Percentiles rank a stretch among this genome's conserved stretches.
These are phyloP conservation scores for Panicum hallii DNA, from an alignment of 202 grass and related monocot species.

Conservation along the genomic window DNA sequence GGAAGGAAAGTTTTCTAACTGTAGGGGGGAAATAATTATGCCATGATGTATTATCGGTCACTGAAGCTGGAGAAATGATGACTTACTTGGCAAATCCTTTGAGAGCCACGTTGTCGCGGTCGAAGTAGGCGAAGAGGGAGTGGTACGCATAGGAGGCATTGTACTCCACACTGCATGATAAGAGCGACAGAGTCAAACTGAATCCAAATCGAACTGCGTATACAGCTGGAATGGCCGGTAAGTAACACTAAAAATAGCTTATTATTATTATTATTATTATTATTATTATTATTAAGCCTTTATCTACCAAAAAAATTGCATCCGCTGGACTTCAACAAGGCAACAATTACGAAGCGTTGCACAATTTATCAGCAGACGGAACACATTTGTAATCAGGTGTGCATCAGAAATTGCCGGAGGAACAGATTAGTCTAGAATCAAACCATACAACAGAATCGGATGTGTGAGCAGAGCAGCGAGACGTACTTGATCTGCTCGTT, in stretches of 20 bases:
- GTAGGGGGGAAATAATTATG: neutral
- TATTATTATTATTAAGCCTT: too few species aligned
- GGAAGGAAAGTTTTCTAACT: neutral
- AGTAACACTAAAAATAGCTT: too few species aligned
- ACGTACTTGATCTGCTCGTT: too few species aligned
- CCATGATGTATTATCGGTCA: neutral
- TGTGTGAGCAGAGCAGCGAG: too few species aligned
- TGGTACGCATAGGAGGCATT: slow-evolving; percentile 93
- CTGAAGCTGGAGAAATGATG: neutral
- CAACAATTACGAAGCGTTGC: neutral
- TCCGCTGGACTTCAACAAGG: neutral
- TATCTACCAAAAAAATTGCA: too few species aligned
- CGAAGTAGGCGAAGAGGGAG: slow-evolving; percentile 94
- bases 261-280: too few species aligned
- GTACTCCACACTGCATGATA: slow-evolving; percentile 72
- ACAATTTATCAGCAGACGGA: too few species aligned
- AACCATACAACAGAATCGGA: too few species aligned
- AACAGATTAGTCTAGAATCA: too few species aligned
- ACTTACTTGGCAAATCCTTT: slow-evolving; percentile 87
- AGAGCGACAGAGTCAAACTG: neutral
- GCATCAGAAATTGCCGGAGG: too few species aligned
- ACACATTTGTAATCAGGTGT: too few species aligned
- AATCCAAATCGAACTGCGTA: neutral
- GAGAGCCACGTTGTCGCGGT: slow-evolving; percentile 89
- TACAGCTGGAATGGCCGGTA: too few species aligned